Evolutionary conservation across 495 filamentous ascomycete species (phyloP).

Genomic region (Lasiosphaeria miniovina): DNA sequence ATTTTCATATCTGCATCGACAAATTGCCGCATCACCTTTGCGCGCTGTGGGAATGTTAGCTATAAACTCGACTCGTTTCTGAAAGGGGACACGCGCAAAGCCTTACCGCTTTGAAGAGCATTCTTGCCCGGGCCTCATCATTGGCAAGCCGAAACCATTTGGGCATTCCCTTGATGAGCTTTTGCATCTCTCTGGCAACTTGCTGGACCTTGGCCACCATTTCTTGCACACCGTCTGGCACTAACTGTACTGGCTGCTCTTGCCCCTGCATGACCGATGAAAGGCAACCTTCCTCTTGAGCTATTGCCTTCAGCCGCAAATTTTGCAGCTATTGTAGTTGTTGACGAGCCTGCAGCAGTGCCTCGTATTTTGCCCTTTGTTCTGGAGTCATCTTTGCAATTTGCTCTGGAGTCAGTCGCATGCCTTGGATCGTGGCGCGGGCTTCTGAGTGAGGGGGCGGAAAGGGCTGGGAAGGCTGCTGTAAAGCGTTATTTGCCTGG

Average conservation of each 20-base stretch:
- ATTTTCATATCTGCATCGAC: conserved; percentile 46
- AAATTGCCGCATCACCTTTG: conserved; percentile 59
- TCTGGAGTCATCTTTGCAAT: conserved; percentile 50
- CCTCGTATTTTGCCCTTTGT: conserved; percentile 1
- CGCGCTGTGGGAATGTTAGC: conserved; percentile 47
- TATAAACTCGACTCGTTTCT: conserved; percentile 1
- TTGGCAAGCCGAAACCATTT: conserved; percentile 42
- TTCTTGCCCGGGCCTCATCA: conserved; percentile 41
- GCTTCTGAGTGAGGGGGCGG: conserved; percentile 24
- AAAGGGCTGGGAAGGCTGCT: conserved; percentile 14
- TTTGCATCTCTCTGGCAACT: conserved; percentile 30
- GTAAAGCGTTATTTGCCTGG: conserved; percentile 21
- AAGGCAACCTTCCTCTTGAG: conserved; percentile 24
- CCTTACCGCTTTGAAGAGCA: conserved; percentile 49
- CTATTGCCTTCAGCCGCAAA: no score
- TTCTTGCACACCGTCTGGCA: conserved; percentile 32
- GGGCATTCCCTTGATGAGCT: conserved; percentile 32
- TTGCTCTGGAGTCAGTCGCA: conserved; percentile 46
- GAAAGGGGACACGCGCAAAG: not conserved
- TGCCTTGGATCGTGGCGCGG: not conserved
- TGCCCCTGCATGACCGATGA: conserved; percentile 25
- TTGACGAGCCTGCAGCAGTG: not conserved
- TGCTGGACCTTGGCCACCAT: conserved; percentile 31
- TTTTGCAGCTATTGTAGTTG: not conserved
- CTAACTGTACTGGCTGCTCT: conserved; percentile 33